Percentiles rank a stretch among this genome's conserved stretches.
phyloP scores from a whole-genome alignment of 2,329 filamentous ascomycete species.

The Coniochaeta sp. region DNA sequence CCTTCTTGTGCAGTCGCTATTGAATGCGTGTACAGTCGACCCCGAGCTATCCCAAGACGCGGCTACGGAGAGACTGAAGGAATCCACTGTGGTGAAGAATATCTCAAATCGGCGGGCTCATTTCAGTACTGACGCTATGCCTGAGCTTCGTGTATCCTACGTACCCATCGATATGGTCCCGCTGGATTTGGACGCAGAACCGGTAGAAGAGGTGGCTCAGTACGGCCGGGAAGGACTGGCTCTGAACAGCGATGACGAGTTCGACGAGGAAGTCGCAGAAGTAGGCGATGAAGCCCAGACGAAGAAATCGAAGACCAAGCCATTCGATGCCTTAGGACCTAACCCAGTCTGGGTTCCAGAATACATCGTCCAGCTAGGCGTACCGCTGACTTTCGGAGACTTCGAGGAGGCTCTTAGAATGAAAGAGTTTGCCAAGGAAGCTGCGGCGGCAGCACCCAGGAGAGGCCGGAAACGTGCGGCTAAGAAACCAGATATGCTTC shows the following conservation, averaged over 20 bases:
- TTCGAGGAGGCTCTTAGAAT: conserved; percentile 44
- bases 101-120: conserved; percentile 65
- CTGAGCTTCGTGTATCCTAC: conserved; percentile 74
- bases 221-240: conserved; percentile 48
- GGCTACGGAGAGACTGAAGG: conserved; percentile 32
- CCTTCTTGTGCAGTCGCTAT: conserved; percentile 57
- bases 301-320: conserved; percentile 22
- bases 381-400: conserved; percentile 56
- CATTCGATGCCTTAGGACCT: conserved; percentile 58
- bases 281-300: conserved; percentile 6
- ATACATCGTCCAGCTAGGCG: conserved; percentile 54
- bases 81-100: conserved; percentile 50
- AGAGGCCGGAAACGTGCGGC: conserved; percentile 7
- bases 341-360: conserved; percentile 65
- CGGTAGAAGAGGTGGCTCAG: conserved; percentile 46
- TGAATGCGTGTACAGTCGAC: conserved; percentile 16
- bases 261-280: conserved; percentile 28
- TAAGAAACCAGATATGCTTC: conserved; percentile 17
- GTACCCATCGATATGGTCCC: conserved; percentile 69
- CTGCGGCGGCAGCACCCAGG: conserved; percentile 4
- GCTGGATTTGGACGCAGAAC: conserved; percentile 67
- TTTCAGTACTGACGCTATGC: conserved; percentile 64
- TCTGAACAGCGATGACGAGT: conserved; percentile 61
- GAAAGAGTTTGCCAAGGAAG: conserved; percentile 16
- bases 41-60: conserved; percentile 15